Conservation (phyloP, 257 asterid species). For the Solanum gracilifrons region DNA sequence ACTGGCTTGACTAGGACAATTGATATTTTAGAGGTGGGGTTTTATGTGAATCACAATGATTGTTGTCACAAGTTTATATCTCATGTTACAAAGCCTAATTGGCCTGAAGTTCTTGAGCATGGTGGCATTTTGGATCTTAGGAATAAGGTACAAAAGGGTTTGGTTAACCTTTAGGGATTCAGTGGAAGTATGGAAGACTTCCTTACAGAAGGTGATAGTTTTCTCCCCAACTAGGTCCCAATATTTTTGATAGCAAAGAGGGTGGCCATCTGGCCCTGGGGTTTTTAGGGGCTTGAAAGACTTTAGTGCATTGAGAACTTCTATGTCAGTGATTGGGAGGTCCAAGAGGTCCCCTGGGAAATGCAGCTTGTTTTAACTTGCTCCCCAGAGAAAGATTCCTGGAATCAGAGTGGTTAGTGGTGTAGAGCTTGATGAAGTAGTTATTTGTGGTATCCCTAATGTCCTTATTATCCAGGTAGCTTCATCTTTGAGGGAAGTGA, state of each 20-base stretch:
- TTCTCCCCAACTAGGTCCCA: not conserved
- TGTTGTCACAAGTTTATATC: not conserved
- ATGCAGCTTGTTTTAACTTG: not conserved
- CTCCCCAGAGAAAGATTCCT: not conserved
- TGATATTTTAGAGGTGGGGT: not conserved
- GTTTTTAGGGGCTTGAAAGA: not conserved
- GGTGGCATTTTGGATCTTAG: not conserved
- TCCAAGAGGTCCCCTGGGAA: not conserved
- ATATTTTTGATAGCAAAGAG: not conserved
- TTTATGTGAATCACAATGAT: not conserved
- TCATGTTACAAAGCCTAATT: not conserved
- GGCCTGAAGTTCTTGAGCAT: not conserved
- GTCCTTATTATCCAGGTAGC: accelerated
- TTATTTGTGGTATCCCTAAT: not conserved
- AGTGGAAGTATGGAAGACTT: not conserved
- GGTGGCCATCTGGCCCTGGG: not conserved
- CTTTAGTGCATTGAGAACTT: not conserved
- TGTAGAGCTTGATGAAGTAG: too few species aligned
- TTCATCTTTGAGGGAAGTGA: not conserved
- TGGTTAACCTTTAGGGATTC: not conserved
- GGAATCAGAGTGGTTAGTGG: not conserved
- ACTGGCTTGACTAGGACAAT: not conserved
- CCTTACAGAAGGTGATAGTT: not conserved
- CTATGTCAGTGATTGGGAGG: not conserved
- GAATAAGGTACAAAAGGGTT: not conserved